These are phyloP conservation scores for Fusarium sp. DNA, from an alignment of 2,329 filamentous ascomycete genomes.

Conservation along the genomic window DNA sequence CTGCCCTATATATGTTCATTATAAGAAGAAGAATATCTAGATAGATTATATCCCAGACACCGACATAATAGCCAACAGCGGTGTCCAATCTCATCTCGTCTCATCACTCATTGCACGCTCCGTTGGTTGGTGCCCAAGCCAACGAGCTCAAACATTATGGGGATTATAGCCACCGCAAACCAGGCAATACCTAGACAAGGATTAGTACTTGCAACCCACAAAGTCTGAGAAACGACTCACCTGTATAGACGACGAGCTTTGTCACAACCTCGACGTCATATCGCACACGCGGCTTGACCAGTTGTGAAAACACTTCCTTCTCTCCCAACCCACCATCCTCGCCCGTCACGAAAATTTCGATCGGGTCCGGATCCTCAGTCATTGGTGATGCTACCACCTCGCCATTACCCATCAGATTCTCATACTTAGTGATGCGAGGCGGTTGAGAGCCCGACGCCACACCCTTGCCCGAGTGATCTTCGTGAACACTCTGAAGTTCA, in stretches of 20 bases:
- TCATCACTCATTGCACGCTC: conserved; percentile 34
- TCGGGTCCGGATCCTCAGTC: conserved; percentile 44
- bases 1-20: conserved; percentile 37
- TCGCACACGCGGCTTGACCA: conserved; percentile 85
- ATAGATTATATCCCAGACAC: conserved; percentile 28
- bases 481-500: conserved; percentile 52
- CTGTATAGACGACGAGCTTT: conserved; percentile 92
- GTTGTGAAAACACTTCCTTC: conserved; percentile 80
- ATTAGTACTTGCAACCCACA: conserved; percentile 1
- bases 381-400: conserved; percentile 52
- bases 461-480: conserved; percentile 50
- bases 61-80: conserved; percentile 9
- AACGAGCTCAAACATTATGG: conserved; percentile 72
- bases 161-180: conserved; percentile 78
- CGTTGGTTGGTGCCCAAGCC: conserved; percentile 57
- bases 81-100: conserved; percentile 23
- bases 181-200: conserved; percentile 73
- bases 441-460: conserved; percentile 57
- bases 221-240: conserved; percentile 54
- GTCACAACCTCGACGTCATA: conserved; percentile 99
- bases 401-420: conserved; percentile 76
- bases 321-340: conserved; percentile 66
- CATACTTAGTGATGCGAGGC: conserved; percentile 66
- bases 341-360: conserved; percentile 46
- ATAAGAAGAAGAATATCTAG: conserved; percentile 22